Percentiles rank a stretch among this genome's conserved stretches.
These are phyloP conservation scores for Daphne laureola DNA, from an alignment of 441 rosid species.

Conservation along the genomic window DNA sequence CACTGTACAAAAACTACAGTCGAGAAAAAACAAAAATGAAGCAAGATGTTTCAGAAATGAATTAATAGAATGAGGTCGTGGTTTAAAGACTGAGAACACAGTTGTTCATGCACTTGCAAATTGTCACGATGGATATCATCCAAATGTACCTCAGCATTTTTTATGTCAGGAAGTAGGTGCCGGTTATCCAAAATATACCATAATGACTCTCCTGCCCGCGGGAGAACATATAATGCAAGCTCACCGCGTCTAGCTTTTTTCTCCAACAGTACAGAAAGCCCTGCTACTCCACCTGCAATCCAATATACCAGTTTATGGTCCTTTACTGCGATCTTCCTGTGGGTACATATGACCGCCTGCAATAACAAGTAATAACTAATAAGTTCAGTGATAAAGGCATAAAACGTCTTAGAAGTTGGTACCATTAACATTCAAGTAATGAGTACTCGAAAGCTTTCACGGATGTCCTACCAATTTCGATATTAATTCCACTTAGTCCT, in stretches of 20 bases:
- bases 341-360: conserved; percentile 79
- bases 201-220: conserved; percentile 92
- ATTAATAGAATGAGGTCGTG: too few relatives aligned
- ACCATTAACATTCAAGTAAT: too few relatives aligned
- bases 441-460: too few relatives aligned
- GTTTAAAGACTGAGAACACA: too few relatives aligned
- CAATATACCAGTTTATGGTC: conserved; percentile 97
- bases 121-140: too few relatives aligned
- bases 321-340: conserved; percentile 65
- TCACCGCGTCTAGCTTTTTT: conserved; percentile 90
- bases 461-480: too few relatives aligned
- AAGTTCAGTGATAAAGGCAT: conserved; percentile 13
- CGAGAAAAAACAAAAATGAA: too few relatives aligned
- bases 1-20: too few relatives aligned
- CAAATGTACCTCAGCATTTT: conserved; percentile 76
- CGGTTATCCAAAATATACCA: conserved; percentile 92
- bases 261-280: conserved; percentile 87
- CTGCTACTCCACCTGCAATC: conserved; percentile 83
- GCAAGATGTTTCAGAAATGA: too few relatives aligned
- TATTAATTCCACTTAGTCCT: too few relatives aligned
- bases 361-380: conserved; percentile 19
- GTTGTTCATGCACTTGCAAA: too few relatives aligned
- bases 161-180: conserved; percentile 77
- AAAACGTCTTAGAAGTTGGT: conserved; percentile 1
- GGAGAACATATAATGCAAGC: conserved; percentile 94